Base-by-base conservation (phyloP, 2,329 filamentous ascomycete species). In the Alternaria ventricosa region DNA sequence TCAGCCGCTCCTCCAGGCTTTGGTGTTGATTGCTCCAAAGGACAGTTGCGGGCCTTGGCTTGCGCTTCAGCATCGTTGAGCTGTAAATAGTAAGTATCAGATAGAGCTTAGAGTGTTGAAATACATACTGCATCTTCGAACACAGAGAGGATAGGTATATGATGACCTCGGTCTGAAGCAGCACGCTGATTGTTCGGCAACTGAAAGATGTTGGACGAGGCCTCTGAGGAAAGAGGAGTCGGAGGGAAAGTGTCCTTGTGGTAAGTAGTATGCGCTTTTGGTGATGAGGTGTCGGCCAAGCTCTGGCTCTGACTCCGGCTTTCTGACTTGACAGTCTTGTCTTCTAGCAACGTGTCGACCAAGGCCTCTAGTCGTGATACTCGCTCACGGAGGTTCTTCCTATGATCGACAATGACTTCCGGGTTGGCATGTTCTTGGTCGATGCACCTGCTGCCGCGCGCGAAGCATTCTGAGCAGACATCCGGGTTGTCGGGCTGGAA, bases 381-480 rank as follows among this genome's bases (percentile, higher is more conserved):
- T 30, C 81, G 69, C 58, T 82, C 80, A 50, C 81, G 77, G 18
- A 82, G 78, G 65, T 82, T 82, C 71, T 82, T 82, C 63, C 80
- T 74, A 25, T 82, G 78, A 55, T 82, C 80, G 45, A 81, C 78
- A 27, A 82, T 70, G 50, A 79, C 68, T 12, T 82, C 79, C 57
- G 76, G 70, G 71, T 78, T 75, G 43, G 79, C 80, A 71, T 79
- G 70, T 60, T 82, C 80, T 65, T 86, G 84, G 55, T 84, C 77
- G 43, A 82, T 77, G 72, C 84, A 86, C 50, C 74, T 70, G 28
- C 80, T 81, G 5, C 79, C 81, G 57, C 84, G 82, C 33, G 81
- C 73, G 54, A 78, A 79, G 73, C 84, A 86, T 67, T 81, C 82
- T 28, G 79, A 80, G 70, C 83, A 86, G 55, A 79, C 71, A 23